Base-by-base conservation (phyloP, 2,329 filamentous ascomycete genomes). In the Pseudocercospora pini-densiflorae region DNA sequence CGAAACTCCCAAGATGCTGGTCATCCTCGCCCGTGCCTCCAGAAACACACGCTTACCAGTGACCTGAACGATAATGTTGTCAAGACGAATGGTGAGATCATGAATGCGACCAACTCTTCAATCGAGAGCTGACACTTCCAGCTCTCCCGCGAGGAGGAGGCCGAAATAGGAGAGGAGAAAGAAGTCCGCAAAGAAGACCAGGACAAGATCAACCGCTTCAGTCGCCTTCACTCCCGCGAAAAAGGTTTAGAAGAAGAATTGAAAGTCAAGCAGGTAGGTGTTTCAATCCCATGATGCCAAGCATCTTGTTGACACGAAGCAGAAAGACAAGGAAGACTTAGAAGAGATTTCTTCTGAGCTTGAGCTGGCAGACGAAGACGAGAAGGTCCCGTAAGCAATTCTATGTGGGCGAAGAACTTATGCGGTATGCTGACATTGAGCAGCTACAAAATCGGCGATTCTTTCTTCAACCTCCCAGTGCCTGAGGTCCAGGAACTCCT, bases 261-360 rank as follows among this genome's bases (percentile, higher is more conserved):
- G 71, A 90, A 91, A 77, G 79, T 81, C 5, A 97, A 97, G 79
- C 89, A 89, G 79, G 94, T 94, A 79, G 68, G 88, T 80, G 14
- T 19, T 6, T 19, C 12, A 7, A n/a, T 33, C 1, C 1, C 14
- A 9, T 61, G 12, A n/a, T 36, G 7, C 10, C 14, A 14, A 10
- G 14, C 9, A 43, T 36, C 24, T n/a, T 19, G 24, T 33, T 68
- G 47, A 68, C 47, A 24, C n/a, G 19, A 16, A 65, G 51, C 72
- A 98, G 94, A 98, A 98, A 84, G 94, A 98, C 80, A 98, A 97
- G 82, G 95, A 99, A 80, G 95, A 98, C 77, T 87, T 98, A 3
- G 94, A 98, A 78, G 95, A 99, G 79, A 87, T 99, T 62, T 91
- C 90, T 1, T 92, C 86, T 62, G 95, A 99, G 79, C 86, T 99